A percentile compares a stretch with the other conserved stretches of the same genome.
Conservation (phyloP, 192 early-diverging fungal species). For the Phlyctochytrium planicorne region DNA sequence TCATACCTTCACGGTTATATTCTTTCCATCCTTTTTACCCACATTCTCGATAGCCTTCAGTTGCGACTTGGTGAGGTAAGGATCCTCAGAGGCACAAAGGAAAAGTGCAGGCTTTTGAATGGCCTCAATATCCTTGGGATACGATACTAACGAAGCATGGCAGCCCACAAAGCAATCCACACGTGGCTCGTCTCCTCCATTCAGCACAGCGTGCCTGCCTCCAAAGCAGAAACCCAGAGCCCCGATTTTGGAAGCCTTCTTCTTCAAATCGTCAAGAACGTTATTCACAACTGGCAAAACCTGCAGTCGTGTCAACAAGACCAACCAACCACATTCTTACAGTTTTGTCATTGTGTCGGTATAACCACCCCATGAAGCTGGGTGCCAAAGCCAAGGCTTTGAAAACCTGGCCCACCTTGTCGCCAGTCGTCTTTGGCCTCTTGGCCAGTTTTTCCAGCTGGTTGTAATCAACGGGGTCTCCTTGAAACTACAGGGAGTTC, state of each 20-base stretch:
- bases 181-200: not conserved
- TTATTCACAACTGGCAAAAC: not conserved
- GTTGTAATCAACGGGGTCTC: not conserved
- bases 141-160: not conserved
- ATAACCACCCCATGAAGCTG: not conserved
- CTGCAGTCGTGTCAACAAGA: too few species aligned
- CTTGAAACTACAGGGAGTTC: too few species aligned
- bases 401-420: not conserved
- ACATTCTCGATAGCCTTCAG: not conserved
- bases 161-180: not conserved
- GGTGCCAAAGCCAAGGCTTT: not conserved
- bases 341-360: not conserved
- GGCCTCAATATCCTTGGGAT: constrained; percentile 1
- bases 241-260: not conserved
- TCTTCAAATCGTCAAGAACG: not conserved
- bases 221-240: not conserved
- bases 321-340: too few species aligned
- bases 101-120: not conserved
- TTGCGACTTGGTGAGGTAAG: not conserved
- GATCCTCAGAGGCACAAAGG: not conserved
- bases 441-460: not conserved
- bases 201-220: not conserved
- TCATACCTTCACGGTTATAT: too few species aligned
- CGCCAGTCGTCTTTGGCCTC: not conserved
- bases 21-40: not conserved